These are phyloP conservation scores for Fusarium oxysporum DNA, from an alignment of 2,329 filamentous ascomycete species.

Conservation along the genomic window DNA sequence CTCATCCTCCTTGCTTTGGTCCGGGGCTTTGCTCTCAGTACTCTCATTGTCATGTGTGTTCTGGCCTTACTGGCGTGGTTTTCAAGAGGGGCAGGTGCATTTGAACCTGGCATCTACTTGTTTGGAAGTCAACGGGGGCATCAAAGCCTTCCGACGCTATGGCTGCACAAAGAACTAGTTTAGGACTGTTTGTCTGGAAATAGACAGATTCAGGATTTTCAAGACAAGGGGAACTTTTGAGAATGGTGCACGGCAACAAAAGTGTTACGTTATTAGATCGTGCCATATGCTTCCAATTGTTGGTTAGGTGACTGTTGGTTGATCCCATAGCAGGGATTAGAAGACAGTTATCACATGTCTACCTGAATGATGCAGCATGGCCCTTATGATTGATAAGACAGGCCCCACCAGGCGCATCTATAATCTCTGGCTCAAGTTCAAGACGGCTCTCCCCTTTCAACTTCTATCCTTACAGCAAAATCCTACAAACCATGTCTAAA, in stretches of 20 bases:
- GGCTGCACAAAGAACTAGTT: neutral
- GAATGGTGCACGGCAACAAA: accelerated
- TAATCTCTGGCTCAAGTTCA: accelerated
- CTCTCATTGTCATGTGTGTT: neutral
- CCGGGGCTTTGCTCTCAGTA: neutral
- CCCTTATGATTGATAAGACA: neutral
- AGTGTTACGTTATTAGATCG: neutral
- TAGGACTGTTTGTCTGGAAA: accelerated
- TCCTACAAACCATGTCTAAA: neutral
- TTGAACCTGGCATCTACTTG: neutral
- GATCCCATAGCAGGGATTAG: neutral
- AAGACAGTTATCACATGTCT: neutral
- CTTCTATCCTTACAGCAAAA: neutral
- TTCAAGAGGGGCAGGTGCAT: neutral
- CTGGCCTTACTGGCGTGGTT: neutral
- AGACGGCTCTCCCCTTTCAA: accelerated
- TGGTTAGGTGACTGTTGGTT: neutral
- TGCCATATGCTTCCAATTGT: accelerated
- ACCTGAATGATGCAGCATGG: neutral
- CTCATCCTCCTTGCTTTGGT: neutral
- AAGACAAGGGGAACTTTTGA: neutral
- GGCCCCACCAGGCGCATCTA: no score
- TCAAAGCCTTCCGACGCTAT: accelerated
- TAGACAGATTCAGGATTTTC: neutral
- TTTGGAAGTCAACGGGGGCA: accelerated